Evolutionary conservation across 768 basidiomycete genomes (phyloP), one percentile per base, ranked within the genome.

Genomic region (Termitomyces sp.): DNA sequence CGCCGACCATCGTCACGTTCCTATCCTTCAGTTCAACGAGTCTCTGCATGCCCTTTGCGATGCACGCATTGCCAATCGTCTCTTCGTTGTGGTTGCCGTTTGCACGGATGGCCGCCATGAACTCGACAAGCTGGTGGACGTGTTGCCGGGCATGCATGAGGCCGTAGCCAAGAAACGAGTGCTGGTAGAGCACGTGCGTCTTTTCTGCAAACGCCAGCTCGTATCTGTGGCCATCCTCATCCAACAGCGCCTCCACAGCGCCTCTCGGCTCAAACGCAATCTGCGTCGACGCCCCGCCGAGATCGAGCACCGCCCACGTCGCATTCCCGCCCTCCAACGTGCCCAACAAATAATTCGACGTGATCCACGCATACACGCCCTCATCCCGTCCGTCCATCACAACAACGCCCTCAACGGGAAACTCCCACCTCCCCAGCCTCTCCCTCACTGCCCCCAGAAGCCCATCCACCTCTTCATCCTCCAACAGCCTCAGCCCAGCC

Each of bases 351-450:
- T 97, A 98, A 74, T 98, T 98, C 61, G 92, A 94, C 17, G 96
- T 97, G 66, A 98, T 94, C 96, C 96, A 98, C 34, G 96, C 94
- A 71, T 92, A 98, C n/a, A 98, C 93, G 37, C 94, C 96, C 74
- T 98, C 96, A 71, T 98, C 96, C 65, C 87, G 79, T 8, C 96
- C 96, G 65, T 97, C 96, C 96, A 98, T 96, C 63, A 98, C 87
- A 46, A 82, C 84, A 38, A 96, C 94, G 2, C 84, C 86, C 53
- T 86, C 86, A 63, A 71, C 67, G 5, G 70, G 76, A 76, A 98
- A 98, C 10, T 88, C 87, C 62, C 88, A 96, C 3, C 69, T 69
- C 63, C 77, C 76, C 60, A 97, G 65, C 59, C 87, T 77, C 40
- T 70, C 65, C 68, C 84, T 79, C 47, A 98, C 93, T 25, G 91